Evolutionary conservation across 2,329 filamentous ascomycete genomes (phyloP).

Genomic region (Pestalotiopsis sp.): DNA sequence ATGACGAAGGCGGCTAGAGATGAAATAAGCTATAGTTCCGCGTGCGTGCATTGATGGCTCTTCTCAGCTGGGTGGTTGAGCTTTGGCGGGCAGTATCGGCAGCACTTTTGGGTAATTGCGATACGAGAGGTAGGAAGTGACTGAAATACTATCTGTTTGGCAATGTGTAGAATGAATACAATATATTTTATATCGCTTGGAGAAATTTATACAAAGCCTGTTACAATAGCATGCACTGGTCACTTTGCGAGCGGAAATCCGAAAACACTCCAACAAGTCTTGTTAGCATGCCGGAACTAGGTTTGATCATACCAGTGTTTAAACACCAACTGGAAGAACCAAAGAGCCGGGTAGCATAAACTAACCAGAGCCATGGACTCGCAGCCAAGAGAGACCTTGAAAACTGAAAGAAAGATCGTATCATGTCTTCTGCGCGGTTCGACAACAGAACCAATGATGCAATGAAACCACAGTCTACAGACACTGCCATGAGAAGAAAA

Average conservation of each 20-base stretch:
- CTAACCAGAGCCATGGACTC: neutral
- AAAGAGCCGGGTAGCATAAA: neutral
- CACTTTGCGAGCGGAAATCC: too few relatives aligned
- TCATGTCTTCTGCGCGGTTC: neutral
- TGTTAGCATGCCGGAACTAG: too few relatives aligned
- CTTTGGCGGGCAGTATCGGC: too few relatives aligned
- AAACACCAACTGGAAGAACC: neutral
- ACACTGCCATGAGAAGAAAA: neutral
- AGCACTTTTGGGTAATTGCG: too few relatives aligned
- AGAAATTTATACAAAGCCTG: too few relatives aligned
- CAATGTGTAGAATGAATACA: too few relatives aligned
- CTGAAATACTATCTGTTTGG: too few relatives aligned
- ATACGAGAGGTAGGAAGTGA: too few relatives aligned
- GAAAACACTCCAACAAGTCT: too few relatives aligned
- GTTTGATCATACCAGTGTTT: neutral
- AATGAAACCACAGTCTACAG: neutral
- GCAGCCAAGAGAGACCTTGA: neutral
- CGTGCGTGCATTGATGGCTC: neutral
- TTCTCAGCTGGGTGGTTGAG: neutral
- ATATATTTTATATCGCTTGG: too few relatives aligned
- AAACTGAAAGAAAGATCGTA: neutral
- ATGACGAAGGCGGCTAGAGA: constrained; percentile 10
- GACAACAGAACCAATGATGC: neutral
- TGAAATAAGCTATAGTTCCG: neutral
- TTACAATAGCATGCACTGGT: too few relatives aligned